Evolutionary conservation across 768 basidiomycete species (phyloP).

Genomic region (Coprinopsis strossmayeri): DNA sequence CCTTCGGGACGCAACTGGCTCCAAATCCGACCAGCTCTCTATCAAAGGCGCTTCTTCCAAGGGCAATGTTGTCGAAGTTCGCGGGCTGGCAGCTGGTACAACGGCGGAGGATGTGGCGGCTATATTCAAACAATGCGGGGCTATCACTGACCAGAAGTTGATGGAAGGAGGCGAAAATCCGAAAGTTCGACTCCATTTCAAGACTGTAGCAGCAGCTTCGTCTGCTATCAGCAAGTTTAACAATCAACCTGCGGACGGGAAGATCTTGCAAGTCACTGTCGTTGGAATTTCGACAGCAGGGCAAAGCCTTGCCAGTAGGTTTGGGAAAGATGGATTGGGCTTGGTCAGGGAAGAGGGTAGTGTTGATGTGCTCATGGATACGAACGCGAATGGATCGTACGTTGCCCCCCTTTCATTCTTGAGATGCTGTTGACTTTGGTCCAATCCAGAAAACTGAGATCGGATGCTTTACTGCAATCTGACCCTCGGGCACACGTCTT

Average conservation of each 20-base stretch:
- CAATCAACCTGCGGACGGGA: slow-evolving; percentile 78
- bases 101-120: slow-evolving; percentile 81
- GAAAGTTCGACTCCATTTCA: slow-evolving; percentile 68
- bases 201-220: slow-evolving; percentile 51
- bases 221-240: slow-evolving; percentile 71
- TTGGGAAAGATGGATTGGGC: slow-evolving; percentile 47
- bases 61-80: slow-evolving; percentile 70
- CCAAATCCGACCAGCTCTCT: slow-evolving; percentile 30
- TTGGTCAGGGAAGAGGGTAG: slow-evolving; percentile 47
- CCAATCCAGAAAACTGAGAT: slow-evolving; percentile 69
- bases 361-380: slow-evolving; percentile 57
- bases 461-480: slow-evolving; percentile 60
- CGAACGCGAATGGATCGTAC: slow-evolving; percentile 48
- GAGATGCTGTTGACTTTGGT: background rate
- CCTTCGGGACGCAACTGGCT: slow-evolving; percentile 50
- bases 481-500: slow-evolving; percentile 66
- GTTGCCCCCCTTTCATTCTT: slow-evolving; percentile 19
- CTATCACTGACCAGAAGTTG: slow-evolving; percentile 45
- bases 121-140: slow-evolving; percentile 77
- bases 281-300: slow-evolving; percentile 47
- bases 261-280: slow-evolving; percentile 57
- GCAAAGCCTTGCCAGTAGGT: slow-evolving; percentile 48
- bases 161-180: slow-evolving; percentile 35
- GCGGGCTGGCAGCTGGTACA: slow-evolving; percentile 68
- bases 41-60: slow-evolving; percentile 65